Conservation (phyloP, 2,329 filamentous ascomycete genomes). For the Purpureocillium takamizusanense region DNA sequence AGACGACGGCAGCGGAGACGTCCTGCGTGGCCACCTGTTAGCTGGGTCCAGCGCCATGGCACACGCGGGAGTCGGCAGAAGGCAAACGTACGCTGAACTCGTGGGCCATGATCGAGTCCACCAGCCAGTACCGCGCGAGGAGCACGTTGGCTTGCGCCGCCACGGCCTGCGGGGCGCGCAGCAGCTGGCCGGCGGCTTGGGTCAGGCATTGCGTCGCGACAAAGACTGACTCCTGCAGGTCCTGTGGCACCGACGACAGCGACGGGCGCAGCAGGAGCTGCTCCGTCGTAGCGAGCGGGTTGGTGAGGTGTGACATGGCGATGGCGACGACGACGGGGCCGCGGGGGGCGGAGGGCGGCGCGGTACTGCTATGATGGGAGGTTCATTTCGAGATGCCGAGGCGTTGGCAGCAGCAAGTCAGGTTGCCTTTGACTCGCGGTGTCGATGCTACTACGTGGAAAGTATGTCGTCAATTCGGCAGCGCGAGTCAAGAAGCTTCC, state of each 20-base stretch:
- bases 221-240: constrained; percentile 64
- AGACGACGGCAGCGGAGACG: constrained; percentile 72
- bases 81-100: constrained; percentile 44
- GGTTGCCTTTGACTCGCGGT: too few species aligned
- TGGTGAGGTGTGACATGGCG: constrained; percentile 53
- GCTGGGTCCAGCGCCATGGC: neutral
- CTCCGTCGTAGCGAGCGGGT: constrained; percentile 62
- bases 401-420: too few species aligned
- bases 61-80: neutral
- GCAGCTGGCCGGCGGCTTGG: constrained; percentile 69
- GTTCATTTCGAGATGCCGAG: too few species aligned
- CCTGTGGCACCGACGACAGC: constrained; percentile 50
- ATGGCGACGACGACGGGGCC: neutral
- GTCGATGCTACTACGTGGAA: too few species aligned
- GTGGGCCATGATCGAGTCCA: constrained; percentile 43
- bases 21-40: constrained; percentile 41
- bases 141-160: constrained; percentile 80
- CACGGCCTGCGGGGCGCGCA: constrained; percentile 76
- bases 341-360: neutral
- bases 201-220: constrained; percentile 65
- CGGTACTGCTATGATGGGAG: constrained; percentile 3
- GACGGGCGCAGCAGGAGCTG: constrained; percentile 54
- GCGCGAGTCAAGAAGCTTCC: too few species aligned
- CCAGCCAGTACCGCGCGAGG: constrained; percentile 71
- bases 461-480: too few species aligned